phyloP scores from a whole-genome alignment of 2,329 filamentous ascomycete species.

The Aspergillus calidoustus region DNA sequence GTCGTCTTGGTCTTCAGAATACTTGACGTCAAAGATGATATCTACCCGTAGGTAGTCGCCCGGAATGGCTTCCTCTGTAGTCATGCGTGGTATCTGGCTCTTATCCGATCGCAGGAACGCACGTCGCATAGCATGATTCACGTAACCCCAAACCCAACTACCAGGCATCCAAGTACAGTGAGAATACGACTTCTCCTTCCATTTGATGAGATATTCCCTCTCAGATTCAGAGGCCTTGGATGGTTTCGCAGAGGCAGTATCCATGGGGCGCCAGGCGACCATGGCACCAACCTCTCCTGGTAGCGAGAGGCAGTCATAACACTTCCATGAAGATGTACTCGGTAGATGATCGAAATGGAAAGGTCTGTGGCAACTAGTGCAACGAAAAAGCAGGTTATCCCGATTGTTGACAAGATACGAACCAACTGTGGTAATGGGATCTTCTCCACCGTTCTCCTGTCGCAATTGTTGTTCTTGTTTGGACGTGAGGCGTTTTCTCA shows the following conservation, averaged over 20 bases:
- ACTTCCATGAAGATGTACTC: constrained; percentile 65
- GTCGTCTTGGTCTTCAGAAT: constrained; percentile 54
- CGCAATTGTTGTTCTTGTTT: constrained; percentile 84
- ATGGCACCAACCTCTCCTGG: constrained; percentile 73
- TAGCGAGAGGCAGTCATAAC: constrained; percentile 72
- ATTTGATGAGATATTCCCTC: constrained; percentile 94
- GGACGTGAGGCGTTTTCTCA: constrained; percentile 72
- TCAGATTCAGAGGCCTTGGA: constrained; percentile 61
- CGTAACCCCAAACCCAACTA: constrained; percentile 81
- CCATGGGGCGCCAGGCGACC: constrained; percentile 82
- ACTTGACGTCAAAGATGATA: constrained; percentile 83
- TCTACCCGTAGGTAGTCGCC: constrained; percentile 86
- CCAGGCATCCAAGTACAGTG: constrained; percentile 87
- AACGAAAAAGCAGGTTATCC: constrained; percentile 81
- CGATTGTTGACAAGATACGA: constrained; percentile 72
- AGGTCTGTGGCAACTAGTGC: constrained; percentile 72
- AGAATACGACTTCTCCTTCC: constrained; percentile 79
- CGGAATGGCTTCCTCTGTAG: constrained; percentile 77
- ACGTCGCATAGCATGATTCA: constrained; percentile 66
- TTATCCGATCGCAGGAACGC: constrained; percentile 74
- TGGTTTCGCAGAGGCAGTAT: constrained; percentile 58
- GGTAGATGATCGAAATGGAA: constrained; percentile 88
- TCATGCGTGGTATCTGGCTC: constrained; percentile 68
- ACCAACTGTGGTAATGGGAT: constrained; percentile 72
- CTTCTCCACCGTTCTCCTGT: constrained; percentile 75